Percentiles rank a stretch among this genome's conserved stretches.
Evolutionary conservation across 2,329 filamentous ascomycete species (phyloP).

Genomic region (Trichophyton verrucosum): DNA sequence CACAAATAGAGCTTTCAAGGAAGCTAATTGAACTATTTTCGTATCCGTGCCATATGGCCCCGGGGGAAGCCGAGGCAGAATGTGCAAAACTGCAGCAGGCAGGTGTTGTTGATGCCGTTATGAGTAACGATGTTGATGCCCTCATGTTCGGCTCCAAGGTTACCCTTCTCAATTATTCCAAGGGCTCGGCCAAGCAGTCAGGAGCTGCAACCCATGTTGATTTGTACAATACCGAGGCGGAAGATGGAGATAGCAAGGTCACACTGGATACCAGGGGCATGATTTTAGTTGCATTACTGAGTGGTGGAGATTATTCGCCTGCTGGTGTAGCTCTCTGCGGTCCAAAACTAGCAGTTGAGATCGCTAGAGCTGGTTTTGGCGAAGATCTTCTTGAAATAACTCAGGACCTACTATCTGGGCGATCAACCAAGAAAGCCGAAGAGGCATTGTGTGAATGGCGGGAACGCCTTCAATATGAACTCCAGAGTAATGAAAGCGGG

Average conservation of each 20-base stretch:
- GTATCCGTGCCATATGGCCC: conserved; percentile 72
- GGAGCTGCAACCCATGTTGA: conserved; percentile 68
- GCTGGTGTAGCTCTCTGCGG: conserved; percentile 81
- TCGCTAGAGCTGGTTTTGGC: conserved; percentile 78
- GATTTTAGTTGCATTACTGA: conserved; percentile 88
- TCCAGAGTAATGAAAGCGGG: conserved; percentile 70
- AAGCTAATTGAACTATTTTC: conserved; percentile 73
- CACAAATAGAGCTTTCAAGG: conserved; percentile 60
- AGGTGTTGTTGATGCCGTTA: conserved; percentile 78
- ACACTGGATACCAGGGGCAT: conserved; percentile 69
- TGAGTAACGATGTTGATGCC: conserved; percentile 94
- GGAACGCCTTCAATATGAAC: conserved; percentile 57
- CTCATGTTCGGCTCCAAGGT: conserved; percentile 87
- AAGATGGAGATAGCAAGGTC: conserved; percentile 36
- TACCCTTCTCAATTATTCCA: conserved; percentile 71
- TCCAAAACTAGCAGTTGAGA: conserved; percentile 77
- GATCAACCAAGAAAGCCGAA: conserved; percentile 34
- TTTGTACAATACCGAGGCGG: conserved; percentile 55
- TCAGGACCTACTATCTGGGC: background rate
- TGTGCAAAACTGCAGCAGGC: conserved; percentile 73
- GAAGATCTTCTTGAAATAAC: conserved; percentile 45
- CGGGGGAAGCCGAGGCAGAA: conserved; percentile 91
- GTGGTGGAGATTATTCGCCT: conserved; percentile 85
- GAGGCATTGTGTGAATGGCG: conserved; percentile 57
- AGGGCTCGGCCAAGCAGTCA: conserved; percentile 54